Evolutionary conservation across 257 asterid genomes (phyloP).

Genomic region (Nicotiana obtusifolia): DNA sequence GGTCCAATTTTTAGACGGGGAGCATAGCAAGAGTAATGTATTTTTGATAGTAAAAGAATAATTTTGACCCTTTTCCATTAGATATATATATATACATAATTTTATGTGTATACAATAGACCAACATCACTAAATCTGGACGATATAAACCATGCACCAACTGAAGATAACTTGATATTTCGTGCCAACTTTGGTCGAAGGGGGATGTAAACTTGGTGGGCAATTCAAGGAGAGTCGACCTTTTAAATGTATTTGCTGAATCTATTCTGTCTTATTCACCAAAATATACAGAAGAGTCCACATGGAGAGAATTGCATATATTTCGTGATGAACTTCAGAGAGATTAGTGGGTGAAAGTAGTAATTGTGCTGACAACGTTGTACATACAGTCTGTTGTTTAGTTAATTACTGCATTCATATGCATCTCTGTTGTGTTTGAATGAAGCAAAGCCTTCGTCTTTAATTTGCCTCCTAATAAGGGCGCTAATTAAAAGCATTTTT

Average conservation of each 20-base stretch:
- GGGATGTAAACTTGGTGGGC: background rate
- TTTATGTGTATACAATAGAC: too few species aligned
- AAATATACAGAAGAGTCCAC: conserved; percentile 4
- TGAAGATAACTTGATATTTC: background rate
- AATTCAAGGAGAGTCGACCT: background rate
- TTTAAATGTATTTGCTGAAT: background rate
- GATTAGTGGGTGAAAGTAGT: background rate
- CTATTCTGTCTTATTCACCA: background rate
- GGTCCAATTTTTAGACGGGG: too few species aligned
- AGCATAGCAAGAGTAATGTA: too few species aligned
- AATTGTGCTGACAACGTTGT: background rate
- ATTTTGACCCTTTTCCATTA: too few species aligned
- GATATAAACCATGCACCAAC: background rate
- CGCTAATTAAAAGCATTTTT: background rate
- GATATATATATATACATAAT: too few species aligned
- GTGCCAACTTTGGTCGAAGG: background rate
- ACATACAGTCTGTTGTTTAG: background rate
- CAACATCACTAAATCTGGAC: too few species aligned
- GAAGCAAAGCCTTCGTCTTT: background rate
- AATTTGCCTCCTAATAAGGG: too few species aligned
- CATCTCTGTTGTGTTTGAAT: background rate
- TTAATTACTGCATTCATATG: background rate
- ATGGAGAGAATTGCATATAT: background rate
- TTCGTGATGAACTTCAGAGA: background rate
- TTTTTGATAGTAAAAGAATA: too few species aligned